These are phyloP conservation scores for Boletus reticulatus DNA, from an alignment of 768 basidiomycete genomes.

Conservation along the genomic window DNA sequence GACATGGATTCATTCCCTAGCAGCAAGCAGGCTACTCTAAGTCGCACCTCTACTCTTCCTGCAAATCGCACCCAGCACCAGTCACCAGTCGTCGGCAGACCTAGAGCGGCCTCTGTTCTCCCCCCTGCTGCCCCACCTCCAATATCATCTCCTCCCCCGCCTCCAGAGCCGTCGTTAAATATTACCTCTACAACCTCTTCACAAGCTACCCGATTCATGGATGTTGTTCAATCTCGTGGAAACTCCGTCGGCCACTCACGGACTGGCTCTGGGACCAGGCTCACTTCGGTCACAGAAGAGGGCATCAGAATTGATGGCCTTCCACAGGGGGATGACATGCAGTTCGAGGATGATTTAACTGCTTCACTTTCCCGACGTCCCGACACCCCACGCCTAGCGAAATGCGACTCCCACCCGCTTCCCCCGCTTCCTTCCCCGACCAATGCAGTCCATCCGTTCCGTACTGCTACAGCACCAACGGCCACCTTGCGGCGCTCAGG, in stretches of 20 bases:
- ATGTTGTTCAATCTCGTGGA: conserved; percentile 42
- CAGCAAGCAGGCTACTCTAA: conserved; percentile 19
- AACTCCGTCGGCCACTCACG: conserved; percentile 53
- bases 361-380: conserved; percentile 32
- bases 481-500: conserved; percentile 40
- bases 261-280: conserved; percentile 53
- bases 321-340: conserved; percentile 22
- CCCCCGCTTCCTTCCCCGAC: conserved; percentile 62
- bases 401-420: conserved; percentile 60
- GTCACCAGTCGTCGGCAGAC: conserved; percentile 34
- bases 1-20: conserved; percentile 36
- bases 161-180: conserved; percentile 36
- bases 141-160: conserved; percentile 52
- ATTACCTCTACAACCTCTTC: conserved; percentile 30
- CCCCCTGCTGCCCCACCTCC: conserved; percentile 70
- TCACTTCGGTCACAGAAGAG: conserved; percentile 67
- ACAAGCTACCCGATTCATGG: conserved; percentile 33
- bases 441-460: conserved; percentile 27
- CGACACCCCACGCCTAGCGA: conserved; percentile 42
- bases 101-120: conserved; percentile 56
- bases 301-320: conserved; percentile 37
- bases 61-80: conserved; percentile 27
- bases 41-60: conserved; percentile 38
- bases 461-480: conserved; percentile 22
- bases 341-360: conserved; percentile 32